Evolutionary conservation across 164 flowering plant genomes (phyloP), one percentile per base, ranked within the genome.

Genomic region (Nymphaea thermarum): DNA sequence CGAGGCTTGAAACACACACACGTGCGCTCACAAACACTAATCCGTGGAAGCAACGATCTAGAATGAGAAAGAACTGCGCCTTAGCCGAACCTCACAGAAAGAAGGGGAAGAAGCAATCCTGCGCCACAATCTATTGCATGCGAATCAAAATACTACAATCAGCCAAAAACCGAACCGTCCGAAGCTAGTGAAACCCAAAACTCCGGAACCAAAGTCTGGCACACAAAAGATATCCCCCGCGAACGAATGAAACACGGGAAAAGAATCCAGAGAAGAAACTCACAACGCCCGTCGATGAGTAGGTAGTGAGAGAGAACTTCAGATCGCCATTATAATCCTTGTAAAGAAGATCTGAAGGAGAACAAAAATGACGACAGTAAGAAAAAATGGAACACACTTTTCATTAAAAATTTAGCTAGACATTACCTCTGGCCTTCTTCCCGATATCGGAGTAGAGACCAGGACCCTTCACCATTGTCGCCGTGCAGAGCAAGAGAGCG

Each of bases 401-500:
- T 71, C 41, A 57, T 12, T 43, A 5, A 42, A 17, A 60, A 17
- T 3, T 42, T 59, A 43, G n/a, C 4, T 11, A 4, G 7, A 55
- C 10, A 7, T 66, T 43, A 84, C 98, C 98, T 86, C 90, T 82
- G 64, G 94, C 85, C 65, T 77, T 84, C 77, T 89, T 91, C 74
- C 97, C 97, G 71, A 91, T 91, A 6, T 85, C 96, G 65, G 86
- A 6, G 85, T 91, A 91, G 44, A 91, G 88, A 53, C 97, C 97
- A 6, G 97, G 97, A 60, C 97, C 94, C 69, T 90, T 90, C 53
- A 43, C 89, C 90, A 87, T 87, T 61, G 62, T 60, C 42, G 6
- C 60, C 14, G 41, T 67, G 17, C 4, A 42, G 43, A 63, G 47
- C 15, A 67, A 57, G 57, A 53, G 45, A 42, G 67, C 63, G 47